Percentiles rank a stretch among this genome's conserved stretches.
Conservation (phyloP, 768 basidiomycete genomes). For the Coprinopsis sp. region DNA sequence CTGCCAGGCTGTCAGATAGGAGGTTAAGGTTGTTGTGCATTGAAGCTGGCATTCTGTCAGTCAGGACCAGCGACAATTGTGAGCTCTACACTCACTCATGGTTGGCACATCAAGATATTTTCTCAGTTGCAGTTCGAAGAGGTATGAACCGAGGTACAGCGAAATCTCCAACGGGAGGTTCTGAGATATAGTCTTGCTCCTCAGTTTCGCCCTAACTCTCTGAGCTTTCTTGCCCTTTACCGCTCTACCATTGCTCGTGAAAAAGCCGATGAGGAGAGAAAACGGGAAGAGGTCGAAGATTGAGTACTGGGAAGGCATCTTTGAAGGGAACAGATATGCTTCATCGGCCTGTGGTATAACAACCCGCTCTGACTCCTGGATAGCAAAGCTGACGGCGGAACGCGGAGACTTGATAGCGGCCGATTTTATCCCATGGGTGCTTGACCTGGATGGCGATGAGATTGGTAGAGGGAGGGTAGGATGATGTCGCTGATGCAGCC, state of each 20-base stretch:
- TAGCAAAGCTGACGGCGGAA: constrained; percentile 1
- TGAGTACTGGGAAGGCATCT: constrained; percentile 54
- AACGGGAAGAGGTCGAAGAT: constrained; percentile 68
- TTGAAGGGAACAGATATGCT: constrained; percentile 44
- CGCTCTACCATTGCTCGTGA: constrained; percentile 44
- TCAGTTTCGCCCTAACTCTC: constrained; percentile 45
- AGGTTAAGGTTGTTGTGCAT: constrained; percentile 46
- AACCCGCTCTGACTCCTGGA: constrained; percentile 24
- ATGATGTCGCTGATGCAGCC: not conserved
- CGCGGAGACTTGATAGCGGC: not conserved
- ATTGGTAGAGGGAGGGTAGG: not conserved
- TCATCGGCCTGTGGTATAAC: constrained; percentile 40
- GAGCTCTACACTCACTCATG: constrained; percentile 38
- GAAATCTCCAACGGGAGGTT: constrained; percentile 69
- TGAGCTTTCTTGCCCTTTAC: constrained; percentile 63
- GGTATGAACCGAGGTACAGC: constrained; percentile 65
- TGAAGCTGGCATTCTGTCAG: constrained; percentile 28
- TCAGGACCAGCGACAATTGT: not conserved
- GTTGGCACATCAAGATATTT: constrained; percentile 58
- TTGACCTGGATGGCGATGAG: constrained; percentile 6
- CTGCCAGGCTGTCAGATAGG: constrained; percentile 62
- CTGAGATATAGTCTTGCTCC: constrained; percentile 41
- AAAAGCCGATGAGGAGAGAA: constrained; percentile 46
- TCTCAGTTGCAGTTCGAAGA: constrained; percentile 53
- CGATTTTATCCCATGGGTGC: not conserved